Evolutionary conservation across 164 flowering plant genomes (phyloP).

Genomic region (Santalum album): DNA sequence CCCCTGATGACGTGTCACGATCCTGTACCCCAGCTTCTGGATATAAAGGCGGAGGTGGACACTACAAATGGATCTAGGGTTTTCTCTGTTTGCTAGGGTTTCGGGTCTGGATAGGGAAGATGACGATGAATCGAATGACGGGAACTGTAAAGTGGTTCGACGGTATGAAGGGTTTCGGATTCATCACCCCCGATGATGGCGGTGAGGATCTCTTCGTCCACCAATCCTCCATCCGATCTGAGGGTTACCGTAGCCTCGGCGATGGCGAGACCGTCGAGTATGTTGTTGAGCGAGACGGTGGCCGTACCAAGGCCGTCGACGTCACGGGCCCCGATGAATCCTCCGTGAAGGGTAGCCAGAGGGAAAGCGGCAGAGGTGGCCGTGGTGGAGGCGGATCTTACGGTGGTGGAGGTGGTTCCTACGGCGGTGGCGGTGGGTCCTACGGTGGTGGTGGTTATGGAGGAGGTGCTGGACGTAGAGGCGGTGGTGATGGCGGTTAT

Average conservation of each 20-base stretch:
- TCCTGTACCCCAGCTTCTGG: too few species aligned
- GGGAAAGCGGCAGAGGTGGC: conserved; percentile 27
- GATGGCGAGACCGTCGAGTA: conserved; percentile 79
- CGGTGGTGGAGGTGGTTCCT: not conserved
- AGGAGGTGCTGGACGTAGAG: conserved; percentile 20
- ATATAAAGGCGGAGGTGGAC: too few species aligned
- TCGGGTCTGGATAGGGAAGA: not conserved
- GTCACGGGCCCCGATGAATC: conserved; percentile 72
- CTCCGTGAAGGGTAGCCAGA: conserved; percentile 38
- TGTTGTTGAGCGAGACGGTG: conserved; percentile 41
- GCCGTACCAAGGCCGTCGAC: conserved; percentile 77
- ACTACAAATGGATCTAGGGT: too few species aligned
- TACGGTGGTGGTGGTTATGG: conserved; percentile 15
- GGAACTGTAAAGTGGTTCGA: conserved; percentile 90
- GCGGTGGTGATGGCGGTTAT: conserved; percentile 19
- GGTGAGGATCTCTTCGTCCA: conserved; percentile 92
- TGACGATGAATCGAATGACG: conserved; percentile 17
- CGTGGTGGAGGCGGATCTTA: conserved; percentile 17
- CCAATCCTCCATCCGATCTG: conserved; percentile 69
- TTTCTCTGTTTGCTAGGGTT: not conserved
- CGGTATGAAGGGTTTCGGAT: conserved; percentile 73
- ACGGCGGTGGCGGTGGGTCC: conserved; percentile 12
- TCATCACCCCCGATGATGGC: conserved; percentile 83
- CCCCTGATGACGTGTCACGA: too few species aligned
- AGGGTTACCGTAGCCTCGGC: conserved; percentile 73